Conservation (phyloP, 179 eudicot species). For the Beta lomatogona region DNA sequence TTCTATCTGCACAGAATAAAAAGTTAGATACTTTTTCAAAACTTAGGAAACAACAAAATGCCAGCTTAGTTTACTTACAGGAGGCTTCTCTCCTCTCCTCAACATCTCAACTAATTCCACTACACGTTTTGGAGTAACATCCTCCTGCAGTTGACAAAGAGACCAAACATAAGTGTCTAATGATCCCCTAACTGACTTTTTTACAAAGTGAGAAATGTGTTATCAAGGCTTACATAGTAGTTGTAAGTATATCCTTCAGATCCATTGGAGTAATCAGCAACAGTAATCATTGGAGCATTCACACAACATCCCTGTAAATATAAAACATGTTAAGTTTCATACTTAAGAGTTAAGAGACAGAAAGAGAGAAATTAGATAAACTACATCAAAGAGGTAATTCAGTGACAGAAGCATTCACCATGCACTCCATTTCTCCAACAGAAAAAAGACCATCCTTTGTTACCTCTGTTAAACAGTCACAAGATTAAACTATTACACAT, state of each 20-base stretch:
- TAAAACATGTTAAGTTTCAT: constrained; percentile 3
- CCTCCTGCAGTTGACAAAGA: constrained; percentile 65
- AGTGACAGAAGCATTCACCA: constrained; percentile 47
- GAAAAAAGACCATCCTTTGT: constrained; percentile 95
- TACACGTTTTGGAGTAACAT: constrained; percentile 81
- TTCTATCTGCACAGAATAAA: not conserved
- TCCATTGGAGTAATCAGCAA: constrained; percentile 94
- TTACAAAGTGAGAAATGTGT: not conserved
- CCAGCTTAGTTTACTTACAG: constrained; percentile 53
- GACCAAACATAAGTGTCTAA: not conserved
- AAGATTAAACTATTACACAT: not conserved
- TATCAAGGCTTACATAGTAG: constrained; percentile 55
- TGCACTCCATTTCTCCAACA: constrained; percentile 99
- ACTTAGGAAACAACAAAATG: not conserved
- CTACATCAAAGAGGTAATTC: not conserved
- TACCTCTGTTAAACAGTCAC: constrained; percentile 60
- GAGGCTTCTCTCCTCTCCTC: constrained; percentile 95
- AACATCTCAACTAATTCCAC: constrained; percentile 90
- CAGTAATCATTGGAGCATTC: constrained; percentile 98
- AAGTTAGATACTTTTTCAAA: not conserved
- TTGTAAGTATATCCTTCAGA: constrained; percentile 92
- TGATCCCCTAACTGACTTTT: not conserved
- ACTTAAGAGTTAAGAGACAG: not conserved
- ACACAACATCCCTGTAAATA: constrained; percentile 87
- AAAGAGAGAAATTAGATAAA: not conserved